Percentiles rank a stretch among this genome's conserved stretches.
Evolutionary conservation across 2,329 filamentous ascomycete species (phyloP).

Genomic region (Stachybotrys echinatus): DNA sequence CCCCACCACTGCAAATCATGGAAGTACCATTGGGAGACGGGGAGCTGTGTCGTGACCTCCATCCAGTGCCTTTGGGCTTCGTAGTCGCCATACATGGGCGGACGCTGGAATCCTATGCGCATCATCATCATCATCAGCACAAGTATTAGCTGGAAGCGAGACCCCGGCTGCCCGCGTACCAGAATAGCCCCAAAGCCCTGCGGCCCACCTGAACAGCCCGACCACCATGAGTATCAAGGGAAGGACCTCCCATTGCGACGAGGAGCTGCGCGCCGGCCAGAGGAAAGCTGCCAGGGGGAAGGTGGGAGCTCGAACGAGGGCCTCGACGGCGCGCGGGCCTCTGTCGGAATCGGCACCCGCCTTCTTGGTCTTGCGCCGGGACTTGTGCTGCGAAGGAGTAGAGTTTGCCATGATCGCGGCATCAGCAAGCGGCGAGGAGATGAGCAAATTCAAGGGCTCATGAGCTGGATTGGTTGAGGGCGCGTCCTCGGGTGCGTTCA

Average conservation of each 20-base stretch:
- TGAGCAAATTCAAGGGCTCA: neutral
- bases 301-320: conserved; percentile 56
- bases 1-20: conserved; percentile 98
- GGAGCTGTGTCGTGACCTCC: conserved; percentile 87
- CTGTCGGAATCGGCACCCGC: conserved; percentile 34
- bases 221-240: conserved; percentile 83
- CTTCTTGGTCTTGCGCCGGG: conserved; percentile 53
- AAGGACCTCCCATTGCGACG: conserved; percentile 88
- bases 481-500: neutral
- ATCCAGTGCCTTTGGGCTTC: conserved; percentile 99
- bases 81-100: conserved; percentile 94
- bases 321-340: conserved; percentile 25
- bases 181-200: conserved; percentile 91
- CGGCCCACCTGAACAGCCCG: conserved; percentile 91
- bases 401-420: conserved; percentile 38
- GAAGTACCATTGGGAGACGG: conserved; percentile 95
- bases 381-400: conserved; percentile 51
- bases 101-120: conserved; percentile 67
- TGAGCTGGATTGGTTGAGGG: conserved; percentile 4
- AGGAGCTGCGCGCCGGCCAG: conserved; percentile 79
- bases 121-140: neutral
- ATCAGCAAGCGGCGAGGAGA: conserved; percentile 6
- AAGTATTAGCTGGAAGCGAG: conserved; percentile 1
- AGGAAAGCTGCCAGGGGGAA: conserved; percentile 93
- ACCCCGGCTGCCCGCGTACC: conserved; percentile 44